Base-by-base conservation (phyloP, 2,329 filamentous ascomycete genomes). In the Penicillium sp. region DNA sequence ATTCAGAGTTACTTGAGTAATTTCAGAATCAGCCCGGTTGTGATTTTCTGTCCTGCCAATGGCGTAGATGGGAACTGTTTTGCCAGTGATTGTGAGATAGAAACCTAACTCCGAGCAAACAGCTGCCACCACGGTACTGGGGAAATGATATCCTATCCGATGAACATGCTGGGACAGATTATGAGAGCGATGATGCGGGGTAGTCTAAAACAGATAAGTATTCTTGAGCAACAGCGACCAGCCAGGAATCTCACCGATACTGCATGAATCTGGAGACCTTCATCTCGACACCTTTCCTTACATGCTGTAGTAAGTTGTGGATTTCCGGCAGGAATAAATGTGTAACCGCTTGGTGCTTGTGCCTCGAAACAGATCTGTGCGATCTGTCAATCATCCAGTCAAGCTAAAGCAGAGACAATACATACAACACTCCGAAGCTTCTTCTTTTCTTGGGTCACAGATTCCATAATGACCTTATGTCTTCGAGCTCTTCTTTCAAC, bases 141-240 rank as follows among this genome's bases (percentile, higher is more conserved):
- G 82, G 57, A 87, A 86, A 65, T 86, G 84, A 66, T 84, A 83
- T 14, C 84, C 84, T 57, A 86, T 79, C 38, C 84, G 78, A 61
- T 84, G 79, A 45, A 85, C 79, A 65, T 86, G 82, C 62, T 84
- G 79, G 2, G 82, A 83, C 2, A 86, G 70, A 55, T 79, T 77
- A 48, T 81, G 78, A 11, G 74, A 78, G 45, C 78, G 70, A 56
- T 74, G 70, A 62, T 81, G 76, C 27, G 75, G 79, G 42, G 76
- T 80, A 56, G 78, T 81, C 76, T 81, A 57, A 14, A 51, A 43
- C 36, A 49, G n/a, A 61, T 65, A 53, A 62, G 58, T 44, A 60
- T 45, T 49, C 42, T 47, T 47, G 35, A 44, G 54, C 16, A 42
- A 58, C 32, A 42, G 43, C 32, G 23, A 58, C 60, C 38, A 63